Evolutionary conservation across 352 stramenopile species (phyloP).

Genomic region (Saprolegnia diclina): DNA sequence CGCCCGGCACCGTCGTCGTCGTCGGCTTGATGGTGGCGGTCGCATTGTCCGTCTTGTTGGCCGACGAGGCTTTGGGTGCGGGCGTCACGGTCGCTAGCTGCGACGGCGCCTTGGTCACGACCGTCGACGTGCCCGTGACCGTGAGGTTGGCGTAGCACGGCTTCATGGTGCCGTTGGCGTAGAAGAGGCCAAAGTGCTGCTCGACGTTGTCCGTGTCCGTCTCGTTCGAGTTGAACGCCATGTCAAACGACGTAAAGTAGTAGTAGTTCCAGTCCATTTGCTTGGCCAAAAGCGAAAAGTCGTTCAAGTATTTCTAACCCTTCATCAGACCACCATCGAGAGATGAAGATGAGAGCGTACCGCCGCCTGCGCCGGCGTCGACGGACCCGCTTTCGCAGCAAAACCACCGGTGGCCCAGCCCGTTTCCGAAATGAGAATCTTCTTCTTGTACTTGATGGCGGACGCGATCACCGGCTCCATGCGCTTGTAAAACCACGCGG

Average conservation of each 20-base stretch:
- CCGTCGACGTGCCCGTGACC: constrained; percentile 10
- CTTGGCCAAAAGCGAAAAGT: constrained; percentile 50
- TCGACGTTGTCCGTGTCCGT: constrained; percentile 42
- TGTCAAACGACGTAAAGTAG: constrained; percentile 62
- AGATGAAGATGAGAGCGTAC: background rate
- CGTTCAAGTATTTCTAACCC: constrained; percentile 43
- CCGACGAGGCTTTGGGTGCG: too few relatives aligned
- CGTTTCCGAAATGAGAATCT: constrained; percentile 58
- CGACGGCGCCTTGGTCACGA: background rate
- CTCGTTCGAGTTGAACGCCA: constrained; percentile 45
- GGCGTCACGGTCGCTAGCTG: background rate
- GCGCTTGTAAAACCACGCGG: constrained; percentile 41
- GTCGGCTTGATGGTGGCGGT: too few relatives aligned
- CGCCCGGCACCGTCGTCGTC: too few relatives aligned
- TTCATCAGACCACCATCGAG: background rate
- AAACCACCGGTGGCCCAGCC: constrained; percentile 48
- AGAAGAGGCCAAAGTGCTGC: constrained; percentile 64
- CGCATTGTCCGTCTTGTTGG: background rate
- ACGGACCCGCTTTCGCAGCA: constrained; percentile 32
- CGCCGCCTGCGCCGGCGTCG: constrained; percentile 36
- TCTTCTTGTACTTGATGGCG: constrained; percentile 42
- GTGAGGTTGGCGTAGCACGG: constrained; percentile 39
- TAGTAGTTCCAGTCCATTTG: constrained; percentile 52
- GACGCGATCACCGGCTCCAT: constrained; percentile 35
- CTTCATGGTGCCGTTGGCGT: constrained; percentile 46